Percentiles rank a stretch among this genome's conserved stretches.
Conservation (phyloP, 1,284 basidiomycete genomes). For the Apiotrichum akiyoshidainum region DNA sequence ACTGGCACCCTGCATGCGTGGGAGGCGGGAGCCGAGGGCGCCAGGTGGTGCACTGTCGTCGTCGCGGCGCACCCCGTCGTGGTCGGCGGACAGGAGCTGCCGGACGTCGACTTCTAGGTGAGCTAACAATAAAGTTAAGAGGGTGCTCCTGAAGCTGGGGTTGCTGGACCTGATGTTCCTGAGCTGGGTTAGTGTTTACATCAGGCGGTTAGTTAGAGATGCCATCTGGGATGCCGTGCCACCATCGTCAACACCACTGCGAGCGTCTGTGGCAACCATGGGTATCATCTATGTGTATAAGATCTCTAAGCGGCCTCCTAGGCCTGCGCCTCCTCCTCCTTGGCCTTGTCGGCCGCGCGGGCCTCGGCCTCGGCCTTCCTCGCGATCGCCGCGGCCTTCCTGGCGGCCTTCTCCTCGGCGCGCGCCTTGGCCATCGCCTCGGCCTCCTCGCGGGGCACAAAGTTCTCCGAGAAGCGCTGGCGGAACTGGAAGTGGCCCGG, state of each 20-base stretch:
- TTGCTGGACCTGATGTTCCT: too few species aligned
- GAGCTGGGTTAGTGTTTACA: too few species aligned
- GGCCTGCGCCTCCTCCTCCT: not conserved
- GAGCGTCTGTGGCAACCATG: too few species aligned
- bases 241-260: too few species aligned
- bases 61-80: slow-evolving; percentile 40
- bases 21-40: slow-evolving; percentile 44
- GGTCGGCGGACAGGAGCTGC: slow-evolving; percentile 29
- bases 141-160: too few species aligned
- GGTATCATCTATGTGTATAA: too few species aligned
- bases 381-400: too few species aligned
- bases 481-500: slow-evolving; percentile 46
- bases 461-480: slow-evolving; percentile 17
- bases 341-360: not conserved
- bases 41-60: slow-evolving; percentile 43
- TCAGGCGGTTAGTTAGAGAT: too few species aligned
- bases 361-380: too few species aligned
- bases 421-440: not conserved
- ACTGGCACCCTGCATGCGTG: slow-evolving; percentile 49
- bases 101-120: slow-evolving; percentile 35
- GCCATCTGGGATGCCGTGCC: too few species aligned
- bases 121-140: too few species aligned
- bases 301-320: too few species aligned
- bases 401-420: not conserved
- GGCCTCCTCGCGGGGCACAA: slow-evolving; percentile 4